Evolutionary conservation across 2,329 filamentous ascomycete species (phyloP), one percentile per base, ranked within the genome.

Genomic region (Helotiales sp.): DNA sequence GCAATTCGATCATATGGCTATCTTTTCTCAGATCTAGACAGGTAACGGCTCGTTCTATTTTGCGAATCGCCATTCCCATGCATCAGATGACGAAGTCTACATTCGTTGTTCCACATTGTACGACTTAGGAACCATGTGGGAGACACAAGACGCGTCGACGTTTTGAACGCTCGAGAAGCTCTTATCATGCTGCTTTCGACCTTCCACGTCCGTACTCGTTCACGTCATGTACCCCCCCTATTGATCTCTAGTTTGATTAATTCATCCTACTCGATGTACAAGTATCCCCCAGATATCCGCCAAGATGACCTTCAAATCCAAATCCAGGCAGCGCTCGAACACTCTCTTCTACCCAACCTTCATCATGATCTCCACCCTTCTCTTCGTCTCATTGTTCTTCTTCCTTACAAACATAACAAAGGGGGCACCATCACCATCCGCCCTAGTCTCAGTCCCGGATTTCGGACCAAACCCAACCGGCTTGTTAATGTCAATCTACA

Each of bases 401-500:
- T n/a, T 31, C 6, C 17, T 30, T 31, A 30, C 31, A 25, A 13
- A n/a, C 17, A 2, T 2, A 2, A 17, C 29, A 44, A 44, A 44
- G 5, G 40, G 40, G 2, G 40, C 40, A 15, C 40, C 24, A 34
- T 34, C 31, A 9, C 31, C 9, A 31, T 22, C 22, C 31, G 49
- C 31, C 22, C 49, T 57, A 1, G 24, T 57, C 27, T 40, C 30
- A 1, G 55, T 57, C 10, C 15, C 55, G 9, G 30, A 57, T 17
- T 57, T 57, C 19, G 55, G 55, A 15, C 12, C 48, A 1, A 57
- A 57, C 40, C 55, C 55, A 24, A 52, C 55, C 8, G 38, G 38
- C 17, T 17, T 57, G 8, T n/a, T 53, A 19, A 57, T 57, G 49
- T 47, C 25, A n/a, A 53, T 57, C n/a, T 57, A 57, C n/a, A 25